These are phyloP conservation scores for Ottelia alismoides DNA, from an alignment of 106 monocot genomes.

Conservation along the genomic window DNA sequence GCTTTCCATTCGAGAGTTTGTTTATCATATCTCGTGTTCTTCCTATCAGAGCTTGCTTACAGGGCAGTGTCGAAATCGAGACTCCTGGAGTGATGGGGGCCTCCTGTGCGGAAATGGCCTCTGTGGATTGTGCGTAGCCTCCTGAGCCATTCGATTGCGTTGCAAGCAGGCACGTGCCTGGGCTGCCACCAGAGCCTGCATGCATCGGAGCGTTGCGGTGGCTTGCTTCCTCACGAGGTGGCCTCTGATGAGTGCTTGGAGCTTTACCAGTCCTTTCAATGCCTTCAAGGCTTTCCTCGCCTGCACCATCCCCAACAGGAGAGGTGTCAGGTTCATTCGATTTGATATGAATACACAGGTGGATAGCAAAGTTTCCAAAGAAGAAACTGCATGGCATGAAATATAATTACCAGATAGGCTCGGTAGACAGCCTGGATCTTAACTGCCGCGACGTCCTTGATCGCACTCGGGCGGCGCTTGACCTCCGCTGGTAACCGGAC, in stretches of 20 bases:
- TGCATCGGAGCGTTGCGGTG: constrained; percentile 27
- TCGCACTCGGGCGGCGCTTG: too few relatives aligned
- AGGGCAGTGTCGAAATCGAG: constrained; percentile 12
- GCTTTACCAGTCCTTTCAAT: constrained; percentile 41
- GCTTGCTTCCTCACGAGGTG: constrained; percentile 37
- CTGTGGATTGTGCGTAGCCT: not conserved
- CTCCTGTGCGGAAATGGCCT: constrained; percentile 13
- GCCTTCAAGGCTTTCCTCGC: constrained; percentile 50
- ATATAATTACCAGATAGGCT: constrained; percentile 37
- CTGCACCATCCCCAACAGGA: constrained; percentile 11
- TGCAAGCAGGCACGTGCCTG: constrained; percentile 37
- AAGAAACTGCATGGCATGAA: not conserved
- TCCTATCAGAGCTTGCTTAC: constrained; percentile 28
- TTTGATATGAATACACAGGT: not conserved
- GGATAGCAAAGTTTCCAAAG: not conserved
- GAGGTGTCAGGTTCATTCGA: too few relatives aligned
- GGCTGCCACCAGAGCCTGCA: constrained; percentile 29
- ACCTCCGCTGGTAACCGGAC: too few relatives aligned
- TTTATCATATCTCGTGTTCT: too few relatives aligned
- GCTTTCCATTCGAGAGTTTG: too few relatives aligned
- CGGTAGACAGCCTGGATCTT: constrained; percentile 64
- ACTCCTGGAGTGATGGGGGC: constrained; percentile 15
- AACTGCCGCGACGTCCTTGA: constrained; percentile 36
- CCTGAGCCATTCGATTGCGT: constrained; percentile 13
- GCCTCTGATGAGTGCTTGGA: constrained; percentile 43